phyloP scores from a whole-genome alignment of 75 land plant species.

The Picea sitchensis region DNA sequence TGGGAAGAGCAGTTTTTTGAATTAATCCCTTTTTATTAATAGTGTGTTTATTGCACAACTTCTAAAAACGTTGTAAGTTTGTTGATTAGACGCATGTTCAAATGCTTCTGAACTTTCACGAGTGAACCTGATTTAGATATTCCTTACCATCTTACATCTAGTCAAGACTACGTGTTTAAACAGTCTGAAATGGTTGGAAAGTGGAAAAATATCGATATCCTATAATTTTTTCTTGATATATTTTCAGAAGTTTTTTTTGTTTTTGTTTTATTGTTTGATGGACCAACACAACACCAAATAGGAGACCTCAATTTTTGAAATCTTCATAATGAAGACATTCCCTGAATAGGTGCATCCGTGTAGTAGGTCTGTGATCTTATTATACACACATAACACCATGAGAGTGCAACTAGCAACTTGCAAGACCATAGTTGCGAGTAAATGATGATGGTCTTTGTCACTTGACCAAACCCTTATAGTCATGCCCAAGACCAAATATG shows the following conservation, averaged over 20 bases:
- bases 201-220: neutral
- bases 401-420: neutral
- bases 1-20: too few species aligned
- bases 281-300: neutral
- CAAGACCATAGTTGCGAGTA: neutral
- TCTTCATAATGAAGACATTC: neutral
- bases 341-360: neutral
- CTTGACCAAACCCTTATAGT: too few species aligned
- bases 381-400: neutral
- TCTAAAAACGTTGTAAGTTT: neutral
- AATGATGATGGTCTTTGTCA: neutral
- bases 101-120: neutral
- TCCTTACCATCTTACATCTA: neutral
- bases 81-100: neutral
- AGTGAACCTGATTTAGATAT: neutral
- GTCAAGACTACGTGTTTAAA: neutral
- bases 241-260: neutral
- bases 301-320: neutral
- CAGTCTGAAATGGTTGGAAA: neutral
- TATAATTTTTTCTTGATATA: too few species aligned
- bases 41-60: neutral
- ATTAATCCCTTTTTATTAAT: too few species aligned
- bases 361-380: neutral
- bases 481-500: neutral
- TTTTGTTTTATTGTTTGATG: neutral